phyloP scores from a whole-genome alignment of 192 early-diverging fungal species.

The Diversispora epigaea region DNA sequence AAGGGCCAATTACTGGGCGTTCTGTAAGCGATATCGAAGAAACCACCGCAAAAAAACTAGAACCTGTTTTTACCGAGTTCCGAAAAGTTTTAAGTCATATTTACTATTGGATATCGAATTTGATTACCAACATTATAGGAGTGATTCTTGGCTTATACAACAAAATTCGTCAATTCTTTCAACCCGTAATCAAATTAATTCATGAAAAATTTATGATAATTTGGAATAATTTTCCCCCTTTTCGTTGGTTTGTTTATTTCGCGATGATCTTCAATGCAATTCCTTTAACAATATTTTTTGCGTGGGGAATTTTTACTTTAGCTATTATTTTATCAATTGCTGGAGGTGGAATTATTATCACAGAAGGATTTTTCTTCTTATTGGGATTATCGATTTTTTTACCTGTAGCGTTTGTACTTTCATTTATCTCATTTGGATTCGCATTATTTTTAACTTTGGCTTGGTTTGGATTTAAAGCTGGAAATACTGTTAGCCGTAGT shows the following conservation, averaged over 20 bases:
- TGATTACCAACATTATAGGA: background rate
- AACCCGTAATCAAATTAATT: background rate
- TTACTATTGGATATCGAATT: background rate
- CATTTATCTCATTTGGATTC: background rate
- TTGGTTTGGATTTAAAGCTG: background rate
- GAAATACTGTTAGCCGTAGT: background rate
- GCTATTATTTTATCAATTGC: background rate
- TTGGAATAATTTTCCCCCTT: background rate
- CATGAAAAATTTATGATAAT: background rate
- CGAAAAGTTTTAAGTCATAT: background rate
- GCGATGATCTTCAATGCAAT: background rate
- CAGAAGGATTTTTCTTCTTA: background rate
- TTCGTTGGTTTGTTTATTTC: background rate
- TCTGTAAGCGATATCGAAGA: background rate
- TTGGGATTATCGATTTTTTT: background rate
- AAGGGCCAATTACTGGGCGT: background rate
- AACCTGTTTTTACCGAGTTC: background rate
- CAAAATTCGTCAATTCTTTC: background rate
- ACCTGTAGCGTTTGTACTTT: background rate
- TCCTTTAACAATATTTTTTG: background rate
- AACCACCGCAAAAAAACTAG: background rate
- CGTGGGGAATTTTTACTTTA: background rate
- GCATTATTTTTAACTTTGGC: background rate
- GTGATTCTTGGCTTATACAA: background rate
- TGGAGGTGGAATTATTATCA: conserved; percentile 6